A percentile compares a stretch with the other conserved stretches of the same genome.
Conservation (phyloP, 2,329 filamentous ascomycete species). For the Aspergillus pseudonomiae region DNA sequence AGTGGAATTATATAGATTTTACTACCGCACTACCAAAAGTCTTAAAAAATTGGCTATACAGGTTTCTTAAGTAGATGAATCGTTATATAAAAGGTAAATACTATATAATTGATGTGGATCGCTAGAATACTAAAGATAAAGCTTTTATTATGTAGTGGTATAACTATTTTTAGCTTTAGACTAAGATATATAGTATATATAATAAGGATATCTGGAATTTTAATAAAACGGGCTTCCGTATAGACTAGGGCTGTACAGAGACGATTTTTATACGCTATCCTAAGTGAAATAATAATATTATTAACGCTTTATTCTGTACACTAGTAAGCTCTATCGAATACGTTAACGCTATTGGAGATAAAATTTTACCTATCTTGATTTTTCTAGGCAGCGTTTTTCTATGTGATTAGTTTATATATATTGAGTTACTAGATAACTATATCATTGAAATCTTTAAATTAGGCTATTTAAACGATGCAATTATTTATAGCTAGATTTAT, state of each 20-base stretch:
- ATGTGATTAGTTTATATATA: background rate
- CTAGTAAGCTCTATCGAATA: background rate
- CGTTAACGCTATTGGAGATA: background rate
- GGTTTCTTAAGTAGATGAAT: background rate
- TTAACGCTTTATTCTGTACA: background rate
- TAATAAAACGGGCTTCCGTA: background rate
- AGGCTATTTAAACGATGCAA: background rate
- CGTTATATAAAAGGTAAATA: background rate
- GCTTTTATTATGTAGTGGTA: background rate
- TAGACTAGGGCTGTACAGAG: background rate
- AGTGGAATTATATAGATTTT: background rate
- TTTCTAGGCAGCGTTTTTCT: background rate
- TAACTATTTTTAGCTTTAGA: background rate
- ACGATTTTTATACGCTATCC: background rate
- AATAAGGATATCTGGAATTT: background rate
- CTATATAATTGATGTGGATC: background rate
- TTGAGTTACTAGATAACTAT: background rate
- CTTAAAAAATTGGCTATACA: background rate
- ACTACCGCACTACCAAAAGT: background rate
- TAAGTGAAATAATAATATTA: background rate
- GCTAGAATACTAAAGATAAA: background rate
- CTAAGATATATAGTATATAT: background rate
- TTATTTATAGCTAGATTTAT: background rate
- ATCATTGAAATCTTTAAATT: background rate
- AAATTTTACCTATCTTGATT: background rate